A percentile compares a stretch with the other conserved stretches of the same genome.
Conservation (phyloP, 2,329 filamentous ascomycete genomes). For the Xylaria sp. region DNA sequence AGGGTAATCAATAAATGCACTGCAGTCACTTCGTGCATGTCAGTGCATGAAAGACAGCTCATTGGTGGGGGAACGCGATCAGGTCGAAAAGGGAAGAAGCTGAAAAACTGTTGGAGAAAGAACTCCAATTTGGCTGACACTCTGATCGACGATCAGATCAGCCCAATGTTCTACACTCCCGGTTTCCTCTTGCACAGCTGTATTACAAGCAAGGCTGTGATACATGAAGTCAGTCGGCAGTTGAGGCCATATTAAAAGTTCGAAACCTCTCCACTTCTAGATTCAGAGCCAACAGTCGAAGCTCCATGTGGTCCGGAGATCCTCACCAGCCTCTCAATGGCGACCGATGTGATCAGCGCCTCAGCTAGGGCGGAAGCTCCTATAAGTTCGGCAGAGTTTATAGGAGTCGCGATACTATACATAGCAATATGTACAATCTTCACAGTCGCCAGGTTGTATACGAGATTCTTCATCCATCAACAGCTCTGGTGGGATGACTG, state of each 20-base stretch:
- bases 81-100: slow-evolving; percentile 7
- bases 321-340: slow-evolving; percentile 12
- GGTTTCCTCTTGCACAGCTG: neutral
- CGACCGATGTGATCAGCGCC: slow-evolving; percentile 29
- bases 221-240: neutral
- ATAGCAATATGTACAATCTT: slow-evolving; percentile 47
- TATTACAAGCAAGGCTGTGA: neutral
- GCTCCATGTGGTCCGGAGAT: slow-evolving; percentile 7
- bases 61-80: slow-evolving; percentile 1
- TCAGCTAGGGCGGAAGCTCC: slow-evolving; percentile 34
- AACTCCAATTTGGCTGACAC: slow-evolving; percentile 1
- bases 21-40: neutral
- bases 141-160: slow-evolving; percentile 1
- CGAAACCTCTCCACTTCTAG: neutral
- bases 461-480: slow-evolving; percentile 40
- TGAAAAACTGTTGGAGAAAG: slow-evolving; percentile 8
- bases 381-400: slow-evolving; percentile 31
- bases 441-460: slow-evolving; percentile 39
- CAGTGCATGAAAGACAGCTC: neutral
- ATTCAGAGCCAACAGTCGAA: neutral
- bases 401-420: slow-evolving; percentile 34
- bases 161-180: neutral
- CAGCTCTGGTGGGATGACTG: slow-evolving; percentile 46
- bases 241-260: slow-evolving; percentile 8
- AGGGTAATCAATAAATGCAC: slow-evolving; percentile 9